Base-by-base conservation (phyloP, 2,329 filamentous ascomycete genomes). In the Neonectria coccinea region DNA sequence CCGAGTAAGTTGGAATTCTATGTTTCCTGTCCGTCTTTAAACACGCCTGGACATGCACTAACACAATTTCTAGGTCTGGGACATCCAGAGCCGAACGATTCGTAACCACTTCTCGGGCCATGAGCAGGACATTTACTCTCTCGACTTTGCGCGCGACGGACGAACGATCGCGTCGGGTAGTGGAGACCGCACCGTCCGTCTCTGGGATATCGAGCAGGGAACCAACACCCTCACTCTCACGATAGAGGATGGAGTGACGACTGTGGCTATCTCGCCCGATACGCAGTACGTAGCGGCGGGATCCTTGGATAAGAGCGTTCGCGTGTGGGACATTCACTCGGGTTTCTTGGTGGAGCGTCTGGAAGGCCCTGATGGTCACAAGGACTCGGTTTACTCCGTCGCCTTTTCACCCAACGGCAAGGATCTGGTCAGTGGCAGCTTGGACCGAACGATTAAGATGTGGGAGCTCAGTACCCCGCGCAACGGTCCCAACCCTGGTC, bases 381-480 rank as follows among this genome's bases (percentile, higher is more conserved):
- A 97, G 81, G 96, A 99, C 68, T 97, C 92, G 73, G 96, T 98
- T 22, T 98, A 98, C 79, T 95, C 91, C 12, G 96, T 99, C 22
- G 95, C 96, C 0, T 99, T 99, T 80, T 94, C 94, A 14, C 96
- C 96, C 29, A 95, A 92, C 73, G 95, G 95, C 66, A 92, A 94
- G 74, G 93, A 97, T 71, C 89, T 99, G 44, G 95, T 98, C 76
- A 97, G 92, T 74, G 96, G 96, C 68, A 97, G 92, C 85, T 83
- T 98, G 72, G 96, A 99, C 79, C 97, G 97, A 85, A 98, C 95
- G 0, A 98, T 98, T 85, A 97, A 97, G 85, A 97, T 98, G 91
- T 99, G 96, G 94, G 94, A 97, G 83, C 86, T 99, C 55, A 90
- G 88, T 59, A 88, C 91, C 22, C 88, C 91, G 48, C 88, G 92